phyloP scores from a whole-genome alignment of 768 basidiomycete genomes.

The Russula sp. region DNA sequence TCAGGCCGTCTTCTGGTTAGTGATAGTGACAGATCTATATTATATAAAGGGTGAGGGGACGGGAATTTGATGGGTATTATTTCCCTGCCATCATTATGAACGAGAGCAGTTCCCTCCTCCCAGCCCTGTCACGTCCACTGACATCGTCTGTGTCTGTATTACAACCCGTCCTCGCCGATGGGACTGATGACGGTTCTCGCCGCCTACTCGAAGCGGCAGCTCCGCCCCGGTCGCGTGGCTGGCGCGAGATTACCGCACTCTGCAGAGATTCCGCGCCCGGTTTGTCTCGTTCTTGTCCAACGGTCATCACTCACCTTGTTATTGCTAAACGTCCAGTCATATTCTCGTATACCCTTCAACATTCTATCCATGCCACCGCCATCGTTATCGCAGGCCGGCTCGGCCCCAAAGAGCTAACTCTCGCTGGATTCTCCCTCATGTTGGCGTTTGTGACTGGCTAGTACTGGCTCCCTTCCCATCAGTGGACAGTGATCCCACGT shows the following conservation, averaged over 20 bases:
- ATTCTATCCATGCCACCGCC: conserved; percentile 63
- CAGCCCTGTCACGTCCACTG: not conserved
- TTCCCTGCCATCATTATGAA: not conserved
- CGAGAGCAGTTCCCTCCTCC: conserved; percentile 8
- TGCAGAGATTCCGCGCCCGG: conserved; percentile 21
- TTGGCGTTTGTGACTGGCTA: conserved; percentile 73
- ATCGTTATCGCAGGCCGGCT: conserved; percentile 60
- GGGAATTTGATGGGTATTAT: not conserved
- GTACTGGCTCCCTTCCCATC: conserved; percentile 34
- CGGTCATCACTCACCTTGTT: not conserved
- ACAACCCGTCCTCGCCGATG: not conserved
- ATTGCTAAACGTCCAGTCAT: conserved; percentile 40
- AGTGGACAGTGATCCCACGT: conserved; percentile 44
- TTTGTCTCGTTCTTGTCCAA: not conserved
- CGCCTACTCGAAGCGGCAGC: conserved; percentile 15
- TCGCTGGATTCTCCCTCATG: conserved; percentile 70
- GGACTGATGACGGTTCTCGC: conserved; percentile 4
- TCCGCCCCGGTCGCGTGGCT: conserved; percentile 19
- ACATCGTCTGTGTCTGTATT: not conserved
- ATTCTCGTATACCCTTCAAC: conserved; percentile 65
- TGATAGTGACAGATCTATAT: not conserved
- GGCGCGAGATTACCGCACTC: conserved; percentile 18
- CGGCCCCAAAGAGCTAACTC: conserved; percentile 63
- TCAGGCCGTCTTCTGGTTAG: not conserved
- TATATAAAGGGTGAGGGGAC: not conserved